Evolutionary conservation across 306 rosid species (phyloP).

Genomic region (Calophaca sinica): DNA sequence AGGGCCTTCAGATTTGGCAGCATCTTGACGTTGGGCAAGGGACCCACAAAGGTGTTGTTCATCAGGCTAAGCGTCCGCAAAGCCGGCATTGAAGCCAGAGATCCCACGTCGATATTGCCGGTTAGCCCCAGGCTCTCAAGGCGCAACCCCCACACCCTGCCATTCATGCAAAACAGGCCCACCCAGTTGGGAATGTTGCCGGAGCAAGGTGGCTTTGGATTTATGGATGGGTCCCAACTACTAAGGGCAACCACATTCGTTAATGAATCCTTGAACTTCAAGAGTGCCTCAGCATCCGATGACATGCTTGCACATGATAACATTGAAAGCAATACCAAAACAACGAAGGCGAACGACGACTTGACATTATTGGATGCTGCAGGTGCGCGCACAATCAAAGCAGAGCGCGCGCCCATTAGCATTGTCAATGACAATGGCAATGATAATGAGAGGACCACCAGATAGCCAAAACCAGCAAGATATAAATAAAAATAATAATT

Average conservation of each 20-base stretch:
- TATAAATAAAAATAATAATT: not conserved
- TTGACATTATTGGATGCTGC: slow-evolving; percentile 34
- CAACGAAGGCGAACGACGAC: not conserved
- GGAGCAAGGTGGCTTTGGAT: slow-evolving; percentile 61
- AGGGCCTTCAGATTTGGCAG: slow-evolving; percentile 58
- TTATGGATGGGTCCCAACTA: slow-evolving; percentile 62
- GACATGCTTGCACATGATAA: slow-evolving; percentile 34
- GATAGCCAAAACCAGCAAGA: slow-evolving; percentile 31
- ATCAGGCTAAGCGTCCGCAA: slow-evolving; percentile 67
- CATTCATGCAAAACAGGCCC: slow-evolving; percentile 66
- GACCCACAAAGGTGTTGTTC: slow-evolving; percentile 84
- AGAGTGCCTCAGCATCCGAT: slow-evolving; percentile 57
- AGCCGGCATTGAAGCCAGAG: slow-evolving; percentile 51
- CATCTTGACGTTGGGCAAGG: slow-evolving; percentile 60
- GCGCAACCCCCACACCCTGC: slow-evolving; percentile 65
- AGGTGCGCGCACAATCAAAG: slow-evolving; percentile 82
- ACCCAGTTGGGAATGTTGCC: slow-evolving; percentile 62
- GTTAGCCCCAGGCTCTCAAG: slow-evolving; percentile 74
- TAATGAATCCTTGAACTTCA: slow-evolving; percentile 63
- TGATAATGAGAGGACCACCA: not conserved
- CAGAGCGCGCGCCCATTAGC: slow-evolving; percentile 88
- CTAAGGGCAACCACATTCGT: slow-evolving; percentile 42
- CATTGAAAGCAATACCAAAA: slow-evolving; percentile 44
- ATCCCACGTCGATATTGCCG: slow-evolving; percentile 57
- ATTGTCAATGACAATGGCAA: not conserved